A percentile compares a stretch with the other conserved stretches of the same genome.
phyloP scores from a whole-genome alignment of 768 basidiomycete species.

The Suillus variegatus region DNA sequence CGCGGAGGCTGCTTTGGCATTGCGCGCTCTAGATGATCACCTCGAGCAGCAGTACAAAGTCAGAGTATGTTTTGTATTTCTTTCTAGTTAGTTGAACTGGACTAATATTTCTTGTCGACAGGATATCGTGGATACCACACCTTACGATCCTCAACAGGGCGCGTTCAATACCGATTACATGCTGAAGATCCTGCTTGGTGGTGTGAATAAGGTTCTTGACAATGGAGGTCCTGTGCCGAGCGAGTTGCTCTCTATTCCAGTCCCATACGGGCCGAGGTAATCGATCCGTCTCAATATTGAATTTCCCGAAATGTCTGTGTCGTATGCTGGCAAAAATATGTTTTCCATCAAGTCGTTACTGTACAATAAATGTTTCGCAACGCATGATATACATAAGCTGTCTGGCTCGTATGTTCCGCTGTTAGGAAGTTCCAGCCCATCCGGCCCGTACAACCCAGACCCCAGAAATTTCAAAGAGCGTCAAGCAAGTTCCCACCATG shows the following conservation, averaged over 20 bases:
- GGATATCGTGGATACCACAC: constrained; percentile 45
- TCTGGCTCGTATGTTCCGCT: background rate
- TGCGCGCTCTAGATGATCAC: constrained; percentile 35
- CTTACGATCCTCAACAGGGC: constrained; percentile 17
- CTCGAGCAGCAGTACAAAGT: constrained; percentile 14
- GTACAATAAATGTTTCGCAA: background rate
- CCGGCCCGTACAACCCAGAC: background rate
- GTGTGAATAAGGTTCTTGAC: constrained; percentile 9
- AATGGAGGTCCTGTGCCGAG: constrained; percentile 8
- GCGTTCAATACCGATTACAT: constrained; percentile 12
- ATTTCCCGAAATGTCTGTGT: background rate
- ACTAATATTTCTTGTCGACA: constrained; percentile 7
- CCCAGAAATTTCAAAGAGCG: too few relatives aligned
- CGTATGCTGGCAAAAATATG: background rate
- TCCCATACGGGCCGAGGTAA: constrained; percentile 4
- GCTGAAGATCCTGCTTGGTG: constrained; percentile 11
- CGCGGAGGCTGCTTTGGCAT: constrained; percentile 29
- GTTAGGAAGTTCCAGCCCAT: background rate
- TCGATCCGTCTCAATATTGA: background rate
- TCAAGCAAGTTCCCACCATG: background rate
- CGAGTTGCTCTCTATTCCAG: constrained; percentile 11
- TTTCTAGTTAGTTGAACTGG: background rate
- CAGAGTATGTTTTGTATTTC: constrained; percentile 3
- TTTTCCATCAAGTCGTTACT: background rate
- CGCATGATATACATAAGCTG: background rate